Base-by-base conservation (phyloP, 2,329 filamentous ascomycete species). In the Penicillium brevicompactum region DNA sequence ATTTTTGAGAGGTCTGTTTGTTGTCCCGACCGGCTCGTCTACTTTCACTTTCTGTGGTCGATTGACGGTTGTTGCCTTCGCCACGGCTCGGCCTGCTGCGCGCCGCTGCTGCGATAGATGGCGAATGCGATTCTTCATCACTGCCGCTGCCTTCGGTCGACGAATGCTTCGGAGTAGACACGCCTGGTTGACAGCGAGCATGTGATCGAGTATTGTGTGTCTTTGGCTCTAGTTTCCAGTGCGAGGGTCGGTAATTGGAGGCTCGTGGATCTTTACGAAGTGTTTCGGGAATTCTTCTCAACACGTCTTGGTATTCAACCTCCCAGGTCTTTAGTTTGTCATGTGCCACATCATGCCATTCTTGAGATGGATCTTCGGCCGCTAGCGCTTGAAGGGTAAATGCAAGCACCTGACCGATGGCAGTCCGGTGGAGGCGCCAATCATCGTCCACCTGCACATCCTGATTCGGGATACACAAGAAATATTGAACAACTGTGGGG, bases 381-480 rank as follows among this genome's bases (percentile, higher is more conserved):
- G 59, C 48, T 8, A 74, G 58, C 21, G 69, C 65, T 47, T 67
- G 45, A 21, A 74, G 60, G 34, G 62, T 69, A 52, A 75, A 75
- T 3, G 66, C 61, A 48, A 71, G 61, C 21, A 73, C 51, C 54
- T 73, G 67, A 10, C 62, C 64, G 4, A 74, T 60, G 1, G 70
- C 68, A 11, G 70, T 75, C 30, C 59, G 64, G 59, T 71, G 62
- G 31, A 74, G 61, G 21, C 62, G 47, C 34, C 42, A 53, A 21
- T 63, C 41, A 49, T 70, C 61, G 21, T 57, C 56, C 34, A 37
- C 45, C 54, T 60, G n/a, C 24, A 70, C 61, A 27, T 70, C 67
- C 32, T 61, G 53, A 59, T 68, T 67, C 11, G 59, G 67, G 37
- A 67, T 44, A 59, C 51, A 66, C 30, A 70, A 55, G 53, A 52